Conservation (phyloP, 2,329 filamentous ascomycete species). For the Fusarium oxysporum region DNA sequence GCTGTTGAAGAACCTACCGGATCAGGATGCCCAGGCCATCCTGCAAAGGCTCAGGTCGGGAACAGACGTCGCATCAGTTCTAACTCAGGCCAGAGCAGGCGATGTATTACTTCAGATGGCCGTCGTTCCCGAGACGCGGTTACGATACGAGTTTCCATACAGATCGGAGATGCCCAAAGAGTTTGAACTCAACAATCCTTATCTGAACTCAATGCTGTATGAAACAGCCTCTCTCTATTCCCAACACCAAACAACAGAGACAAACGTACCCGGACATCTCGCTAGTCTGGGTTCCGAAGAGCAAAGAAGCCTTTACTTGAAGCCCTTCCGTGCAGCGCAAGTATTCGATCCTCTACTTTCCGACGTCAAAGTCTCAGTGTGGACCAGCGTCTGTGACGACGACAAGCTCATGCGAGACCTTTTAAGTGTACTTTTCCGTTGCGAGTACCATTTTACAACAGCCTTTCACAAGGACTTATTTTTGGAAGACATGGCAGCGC, state of each 20-base stretch:
- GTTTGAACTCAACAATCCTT: slow-evolving; percentile 38
- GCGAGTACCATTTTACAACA: slow-evolving; percentile 52
- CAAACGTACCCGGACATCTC: not conserved
- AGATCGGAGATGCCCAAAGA: slow-evolving; percentile 35
- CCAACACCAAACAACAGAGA: not conserved
- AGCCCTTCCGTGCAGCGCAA: slow-evolving; percentile 52
- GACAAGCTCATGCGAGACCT: slow-evolving; percentile 52
- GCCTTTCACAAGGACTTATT: slow-evolving; percentile 56
- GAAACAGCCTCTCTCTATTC: slow-evolving; percentile 36
- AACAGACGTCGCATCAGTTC: slow-evolving; percentile 45
- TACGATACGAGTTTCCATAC: slow-evolving; percentile 56
- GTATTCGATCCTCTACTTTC: slow-evolving; percentile 51
- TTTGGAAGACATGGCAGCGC: slow-evolving; percentile 52
- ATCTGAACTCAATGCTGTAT: slow-evolving; percentile 45
- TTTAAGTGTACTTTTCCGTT: slow-evolving; percentile 44
- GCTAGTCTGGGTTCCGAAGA: slow-evolving; percentile 7
- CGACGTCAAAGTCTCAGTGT: slow-evolving; percentile 47
- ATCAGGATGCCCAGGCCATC: slow-evolving; percentile 50
- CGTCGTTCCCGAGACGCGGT: slow-evolving; percentile 51
- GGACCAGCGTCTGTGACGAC: slow-evolving; percentile 53
- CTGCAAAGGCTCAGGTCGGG: slow-evolving; percentile 52
- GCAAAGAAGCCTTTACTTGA: slow-evolving; percentile 45
- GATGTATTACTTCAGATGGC: slow-evolving; percentile 54
- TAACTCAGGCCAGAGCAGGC: slow-evolving; percentile 52
- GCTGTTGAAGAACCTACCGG: slow-evolving; percentile 27